Evolutionary conservation across 352 stramenopile genomes (phyloP).

Genomic region (Thalassiosira hispida): DNA sequence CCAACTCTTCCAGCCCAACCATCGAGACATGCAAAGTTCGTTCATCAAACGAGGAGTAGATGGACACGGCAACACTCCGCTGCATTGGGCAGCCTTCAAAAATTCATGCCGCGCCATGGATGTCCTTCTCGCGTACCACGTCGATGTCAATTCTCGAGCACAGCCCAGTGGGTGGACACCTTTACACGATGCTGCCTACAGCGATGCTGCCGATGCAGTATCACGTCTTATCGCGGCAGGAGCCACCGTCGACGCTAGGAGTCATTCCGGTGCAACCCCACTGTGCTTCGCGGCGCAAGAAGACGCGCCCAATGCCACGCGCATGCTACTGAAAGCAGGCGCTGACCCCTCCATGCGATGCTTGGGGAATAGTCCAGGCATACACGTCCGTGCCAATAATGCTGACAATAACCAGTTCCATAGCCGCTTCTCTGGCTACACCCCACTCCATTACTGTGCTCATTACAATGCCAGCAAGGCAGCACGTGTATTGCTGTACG

Average conservation of each 20-base stretch:
- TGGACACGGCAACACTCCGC: slow-evolving; percentile 81
- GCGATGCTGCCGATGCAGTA: slow-evolving; percentile 72
- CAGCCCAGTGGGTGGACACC: slow-evolving; percentile 81
- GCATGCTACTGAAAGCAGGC: slow-evolving; percentile 65
- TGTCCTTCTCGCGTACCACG: slow-evolving; percentile 65
- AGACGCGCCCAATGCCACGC: slow-evolving; percentile 62
- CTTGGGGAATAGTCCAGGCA: slow-evolving; percentile 43
- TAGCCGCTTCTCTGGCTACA: slow-evolving; percentile 81
- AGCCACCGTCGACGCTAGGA: slow-evolving; percentile 70
- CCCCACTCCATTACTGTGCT: slow-evolving; percentile 81
- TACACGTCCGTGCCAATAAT: slow-evolving; percentile 29
- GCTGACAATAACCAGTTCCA: slow-evolving; percentile 59
- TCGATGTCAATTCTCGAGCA: slow-evolving; percentile 73
- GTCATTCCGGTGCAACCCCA: slow-evolving; percentile 79
- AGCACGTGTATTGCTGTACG: slow-evolving; percentile 63
- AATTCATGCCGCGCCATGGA: slow-evolving; percentile 69
- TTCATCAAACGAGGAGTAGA: slow-evolving; percentile 52
- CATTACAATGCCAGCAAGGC: slow-evolving; percentile 80
- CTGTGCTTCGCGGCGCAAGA: slow-evolving; percentile 85
- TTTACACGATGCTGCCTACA: slow-evolving; percentile 83
- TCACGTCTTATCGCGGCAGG: slow-evolving; percentile 67
- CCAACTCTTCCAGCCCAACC: slow-evolving; percentile 20
- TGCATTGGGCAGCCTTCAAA: slow-evolving; percentile 85
- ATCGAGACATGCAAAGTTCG: slow-evolving; percentile 13
- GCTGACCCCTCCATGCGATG: slow-evolving; percentile 74